phyloP scores from a whole-genome alignment of 2,329 filamentous ascomycete species.

The Nannizziopsis barbatae region DNA sequence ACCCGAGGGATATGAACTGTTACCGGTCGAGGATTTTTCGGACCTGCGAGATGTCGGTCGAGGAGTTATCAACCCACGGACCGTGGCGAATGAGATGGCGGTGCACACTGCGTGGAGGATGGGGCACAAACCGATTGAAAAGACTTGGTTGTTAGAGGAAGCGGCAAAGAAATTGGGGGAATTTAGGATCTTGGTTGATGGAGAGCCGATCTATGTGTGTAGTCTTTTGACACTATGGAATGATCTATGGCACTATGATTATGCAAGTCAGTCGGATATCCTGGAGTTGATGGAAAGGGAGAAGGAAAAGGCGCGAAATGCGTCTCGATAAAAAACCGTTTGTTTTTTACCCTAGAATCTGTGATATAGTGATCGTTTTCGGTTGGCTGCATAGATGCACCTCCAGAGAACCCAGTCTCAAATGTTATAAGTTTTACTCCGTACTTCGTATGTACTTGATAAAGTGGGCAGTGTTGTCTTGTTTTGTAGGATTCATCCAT shows the following conservation, averaged over 20 bases:
- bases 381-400: too few relatives aligned
- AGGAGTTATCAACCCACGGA: background rate
- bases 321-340: background rate
- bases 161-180: background rate
- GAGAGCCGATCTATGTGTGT: background rate
- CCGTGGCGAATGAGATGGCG: background rate
- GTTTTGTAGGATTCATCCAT: too few relatives aligned
- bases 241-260: too few relatives aligned
- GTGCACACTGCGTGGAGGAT: background rate
- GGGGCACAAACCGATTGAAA: background rate
- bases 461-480: too few relatives aligned
- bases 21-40: background rate
- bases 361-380: too few relatives aligned
- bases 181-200: background rate
- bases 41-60: background rate
- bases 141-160: background rate
- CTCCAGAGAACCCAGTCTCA: too few relatives aligned
- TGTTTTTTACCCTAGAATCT: background rate
- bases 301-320: background rate
- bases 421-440: too few relatives aligned
- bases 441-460: too few relatives aligned
- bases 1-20: background rate
- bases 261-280: too few relatives aligned
- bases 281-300: background rate
- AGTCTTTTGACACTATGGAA: background rate